Evolutionary conservation across 169 alveolate species (phyloP).

Genomic region (Babesia gibsoni): DNA sequence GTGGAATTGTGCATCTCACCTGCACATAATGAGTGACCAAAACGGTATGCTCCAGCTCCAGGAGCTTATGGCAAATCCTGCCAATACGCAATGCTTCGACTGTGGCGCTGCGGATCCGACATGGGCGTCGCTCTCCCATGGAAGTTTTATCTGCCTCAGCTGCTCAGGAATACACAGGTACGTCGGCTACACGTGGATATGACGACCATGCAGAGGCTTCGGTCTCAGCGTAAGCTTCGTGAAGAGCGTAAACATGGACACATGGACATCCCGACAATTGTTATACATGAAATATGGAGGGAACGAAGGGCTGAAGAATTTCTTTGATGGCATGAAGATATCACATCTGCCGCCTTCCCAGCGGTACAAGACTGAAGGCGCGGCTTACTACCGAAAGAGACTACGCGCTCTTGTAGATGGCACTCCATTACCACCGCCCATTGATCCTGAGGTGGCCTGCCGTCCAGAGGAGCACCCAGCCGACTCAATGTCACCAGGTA

Average conservation of each 20-base stretch:
- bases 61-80: conserved; percentile 46
- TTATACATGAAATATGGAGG: conserved; percentile 77
- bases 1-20: too few relatives aligned
- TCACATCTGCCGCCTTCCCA: conserved; percentile 66
- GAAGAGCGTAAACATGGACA: conserved; percentile 90
- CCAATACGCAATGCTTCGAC: conserved; percentile 69
- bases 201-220: conserved; percentile 65
- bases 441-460: conserved; percentile 42
- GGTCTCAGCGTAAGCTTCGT: conserved; percentile 92
- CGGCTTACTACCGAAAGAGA: conserved; percentile 71
- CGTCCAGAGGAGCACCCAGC: conserved; percentile 42
- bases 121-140: conserved; percentile 95
- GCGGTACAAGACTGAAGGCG: conserved; percentile 75
- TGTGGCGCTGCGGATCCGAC: conserved; percentile 88
- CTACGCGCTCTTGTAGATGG: conserved; percentile 59
- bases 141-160: conserved; percentile 90
- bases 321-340: conserved; percentile 71
- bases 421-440: conserved; percentile 50
- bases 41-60: conserved; percentile 46
- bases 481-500: not conserved
- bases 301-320: conserved; percentile 65
- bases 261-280: conserved; percentile 89
- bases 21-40: conserved; percentile 35
- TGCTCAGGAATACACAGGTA: conserved; percentile 89
- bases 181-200: not conserved